Percentiles rank a stretch among this genome's conserved stretches.
Conservation (phyloP, 73 alveolate genomes). For the Urostyla sp. region DNA sequence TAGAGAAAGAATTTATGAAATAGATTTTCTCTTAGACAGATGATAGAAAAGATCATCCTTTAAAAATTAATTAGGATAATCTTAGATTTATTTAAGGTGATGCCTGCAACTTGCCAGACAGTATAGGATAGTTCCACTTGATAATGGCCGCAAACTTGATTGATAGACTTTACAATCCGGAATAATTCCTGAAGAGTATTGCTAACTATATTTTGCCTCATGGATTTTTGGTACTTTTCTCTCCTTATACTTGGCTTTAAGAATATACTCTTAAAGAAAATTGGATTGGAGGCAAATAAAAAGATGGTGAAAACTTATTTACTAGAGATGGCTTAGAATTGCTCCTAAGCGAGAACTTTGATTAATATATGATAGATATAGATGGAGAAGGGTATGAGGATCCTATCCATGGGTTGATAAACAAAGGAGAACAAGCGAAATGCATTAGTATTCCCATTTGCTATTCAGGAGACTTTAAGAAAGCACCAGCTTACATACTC, state of each 20-base stretch:
- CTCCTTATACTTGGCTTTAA: slow-evolving; percentile 62
- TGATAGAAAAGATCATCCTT: no score
- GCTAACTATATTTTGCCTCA: slow-evolving; percentile 21
- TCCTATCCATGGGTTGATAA: not conserved
- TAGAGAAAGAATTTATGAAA: not conserved
- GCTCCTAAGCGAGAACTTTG: not conserved
- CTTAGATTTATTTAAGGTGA: slow-evolving; percentile 44
- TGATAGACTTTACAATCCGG: slow-evolving; percentile 64
- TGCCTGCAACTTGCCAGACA: slow-evolving; percentile 53
- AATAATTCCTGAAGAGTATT: slow-evolving; percentile 44
- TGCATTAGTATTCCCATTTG: not conserved
- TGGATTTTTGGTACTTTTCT: slow-evolving; percentile 43
- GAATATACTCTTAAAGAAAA: slow-evolving; percentile 48
- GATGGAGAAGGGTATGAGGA: not conserved
- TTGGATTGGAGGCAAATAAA: slow-evolving; percentile 59
- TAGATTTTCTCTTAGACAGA: not conserved
- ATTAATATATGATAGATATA: not conserved
- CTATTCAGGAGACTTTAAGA: not conserved
- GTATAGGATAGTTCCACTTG: slow-evolving; percentile 36
- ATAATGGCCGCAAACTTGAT: slow-evolving; percentile 54
- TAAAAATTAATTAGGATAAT: not conserved
- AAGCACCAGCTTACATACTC: not conserved
- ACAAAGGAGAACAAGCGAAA: not conserved
- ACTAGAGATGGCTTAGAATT: not conserved
- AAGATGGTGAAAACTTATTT: slow-evolving; percentile 1